Evolutionary conservation across 2,329 filamentous ascomycete genomes (phyloP).

Genomic region (Ophiocordyceps polyrhachis-furcata): DNA sequence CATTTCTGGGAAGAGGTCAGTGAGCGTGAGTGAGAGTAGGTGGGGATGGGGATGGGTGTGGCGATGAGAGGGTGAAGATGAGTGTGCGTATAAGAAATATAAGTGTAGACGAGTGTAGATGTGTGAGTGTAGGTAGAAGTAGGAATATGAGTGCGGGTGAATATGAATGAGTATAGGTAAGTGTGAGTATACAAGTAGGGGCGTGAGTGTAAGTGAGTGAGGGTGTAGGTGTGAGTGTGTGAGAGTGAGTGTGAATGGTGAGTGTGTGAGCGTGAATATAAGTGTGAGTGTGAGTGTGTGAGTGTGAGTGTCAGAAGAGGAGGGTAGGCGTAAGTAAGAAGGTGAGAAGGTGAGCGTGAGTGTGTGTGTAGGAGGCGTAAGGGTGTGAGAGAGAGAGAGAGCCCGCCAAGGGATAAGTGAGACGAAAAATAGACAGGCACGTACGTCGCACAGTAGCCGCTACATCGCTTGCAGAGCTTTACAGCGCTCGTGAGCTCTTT

Average conservation of each 20-base stretch:
- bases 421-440: conserved; percentile 11
- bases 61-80: neutral
- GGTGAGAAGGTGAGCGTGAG: neutral
- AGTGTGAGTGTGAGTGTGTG: neutral
- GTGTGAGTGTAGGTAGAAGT: too few species aligned
- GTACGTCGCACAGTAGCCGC: conserved; percentile 77
- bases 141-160: neutral
- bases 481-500: conserved; percentile 93
- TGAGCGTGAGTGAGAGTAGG: neutral
- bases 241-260: neutral
- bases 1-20: conserved; percentile 38
- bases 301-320: neutral
- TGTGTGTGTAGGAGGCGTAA: too few species aligned
- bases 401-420: too few species aligned
- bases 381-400: too few species aligned
- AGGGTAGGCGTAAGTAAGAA: neutral
- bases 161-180: neutral
- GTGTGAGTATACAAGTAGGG: neutral
- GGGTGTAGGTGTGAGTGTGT: neutral
- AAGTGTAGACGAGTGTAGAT: neutral
- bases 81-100: too few species aligned
- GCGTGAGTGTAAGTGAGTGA: neutral
- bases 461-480: conserved; percentile 89
- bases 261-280: neutral
- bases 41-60: neutral